Evolutionary conservation across 768 basidiomycete species (phyloP), one percentile per base, ranked within the genome.

Genomic region (Lactarius hengduanensis): DNA sequence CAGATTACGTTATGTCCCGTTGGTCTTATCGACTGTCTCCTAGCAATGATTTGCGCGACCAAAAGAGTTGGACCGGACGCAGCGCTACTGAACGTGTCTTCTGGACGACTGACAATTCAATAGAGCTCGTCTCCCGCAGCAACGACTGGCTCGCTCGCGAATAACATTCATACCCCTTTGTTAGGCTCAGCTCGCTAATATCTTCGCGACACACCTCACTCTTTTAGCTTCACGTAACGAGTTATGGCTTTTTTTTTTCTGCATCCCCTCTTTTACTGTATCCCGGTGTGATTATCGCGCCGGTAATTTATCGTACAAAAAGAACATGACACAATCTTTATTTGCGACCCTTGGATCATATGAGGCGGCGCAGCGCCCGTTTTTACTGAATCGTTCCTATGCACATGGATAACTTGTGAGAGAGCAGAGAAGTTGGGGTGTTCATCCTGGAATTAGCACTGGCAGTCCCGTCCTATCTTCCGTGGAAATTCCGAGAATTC

Each of bases 31-130:
- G 26, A 59, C 9, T 28, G 18, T 61, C 45, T 60, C 32, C 69
- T 53, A 96, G 96, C 96, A 20, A 96, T 97, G 88, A 94, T 98
- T 80, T 99, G 15, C 85, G 96, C 30, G 92, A 96, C 73, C 97
- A 99, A 76, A 94, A 94, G 77, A 91, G 91, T 73, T 98, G 96
- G 96, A 97, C 88, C 69, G 87, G 88, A 30, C 82, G 94, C 59
- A 95, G 92, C 71, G 88, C 92, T 18, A 97, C 92, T 26, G 97
- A 99, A 75, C 83, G 90, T 43, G 76, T 94, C 68, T 98, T 98
- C 79, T 96, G 93, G 89, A 92, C 91, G 43, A 89, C 89, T 63
- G 96, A 98, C 73, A 90, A 90, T 76, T 90, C 92, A 13, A 88
- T 94, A 66, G 93, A 92, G 79, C 84, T 96, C 71, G 90, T 88